phyloP scores from a whole-genome alignment of 805 yeast genomes.

The Candida wancherniae region DNA sequence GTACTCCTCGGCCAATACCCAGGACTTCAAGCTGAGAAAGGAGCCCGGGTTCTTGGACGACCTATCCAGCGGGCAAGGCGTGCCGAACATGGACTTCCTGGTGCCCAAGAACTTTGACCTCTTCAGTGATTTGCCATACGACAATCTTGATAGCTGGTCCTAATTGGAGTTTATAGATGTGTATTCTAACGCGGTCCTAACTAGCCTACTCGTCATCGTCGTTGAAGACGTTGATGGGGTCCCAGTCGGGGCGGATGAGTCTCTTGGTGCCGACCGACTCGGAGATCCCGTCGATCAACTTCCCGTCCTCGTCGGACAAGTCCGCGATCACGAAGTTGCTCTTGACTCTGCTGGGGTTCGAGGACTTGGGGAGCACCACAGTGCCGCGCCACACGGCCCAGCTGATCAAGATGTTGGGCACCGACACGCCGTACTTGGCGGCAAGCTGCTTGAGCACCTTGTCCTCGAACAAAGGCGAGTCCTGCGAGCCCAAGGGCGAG shows the following conservation, averaged over 20 bases:
- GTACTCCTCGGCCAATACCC: too few species aligned
- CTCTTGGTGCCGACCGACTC: constrained; percentile 26
- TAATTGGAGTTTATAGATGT: too few species aligned
- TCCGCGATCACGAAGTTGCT: constrained; percentile 32
- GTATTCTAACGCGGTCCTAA: too few species aligned
- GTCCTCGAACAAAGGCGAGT: constrained; percentile 48
- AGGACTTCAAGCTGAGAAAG: constrained; percentile 16
- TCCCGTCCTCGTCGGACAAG: constrained; percentile 33
- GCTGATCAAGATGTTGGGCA: constrained; percentile 51
- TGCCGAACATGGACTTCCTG: too few species aligned
- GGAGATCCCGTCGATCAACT: constrained; percentile 24
- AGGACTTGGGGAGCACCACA: constrained; percentile 42
- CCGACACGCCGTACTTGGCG: constrained; percentile 34
- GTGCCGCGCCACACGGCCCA: constrained; percentile 58
- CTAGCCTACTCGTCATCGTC: too few species aligned
- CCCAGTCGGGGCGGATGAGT: constrained; percentile 34
- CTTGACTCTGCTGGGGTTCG: constrained; percentile 25
- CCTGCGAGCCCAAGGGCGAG: constrained; percentile 67
- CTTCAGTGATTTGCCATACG: constrained; percentile 25
- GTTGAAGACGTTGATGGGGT: constrained; percentile 26
- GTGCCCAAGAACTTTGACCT: constrained; percentile 21
- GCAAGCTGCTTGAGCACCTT: constrained; percentile 41
- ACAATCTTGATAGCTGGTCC: constrained; percentile 1
- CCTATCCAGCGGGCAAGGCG: too few species aligned
- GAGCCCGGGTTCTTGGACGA: too few species aligned